Evolutionary conservation across 305 asterid genomes (phyloP).

Genomic region (Fraxinus platypoda): DNA sequence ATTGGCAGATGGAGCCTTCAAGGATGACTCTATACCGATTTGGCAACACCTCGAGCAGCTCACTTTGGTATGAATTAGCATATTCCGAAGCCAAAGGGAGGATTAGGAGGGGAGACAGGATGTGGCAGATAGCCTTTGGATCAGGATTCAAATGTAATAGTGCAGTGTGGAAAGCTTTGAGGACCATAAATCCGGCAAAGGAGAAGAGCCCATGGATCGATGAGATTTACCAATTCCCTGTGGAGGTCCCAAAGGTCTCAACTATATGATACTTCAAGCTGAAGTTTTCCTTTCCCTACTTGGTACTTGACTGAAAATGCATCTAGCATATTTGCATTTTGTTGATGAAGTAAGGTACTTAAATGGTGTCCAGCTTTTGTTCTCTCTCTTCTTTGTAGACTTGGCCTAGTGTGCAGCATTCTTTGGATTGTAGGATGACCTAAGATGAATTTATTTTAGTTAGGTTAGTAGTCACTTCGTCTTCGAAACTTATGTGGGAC

Average conservation of each 20-base stretch:
- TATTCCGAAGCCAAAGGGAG: neutral
- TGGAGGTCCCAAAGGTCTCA: slow-evolving; percentile 20
- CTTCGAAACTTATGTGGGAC: neutral
- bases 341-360: neutral
- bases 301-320: neutral
- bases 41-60: no score
- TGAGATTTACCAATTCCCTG: slow-evolving; percentile 21
- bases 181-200: slow-evolving; percentile 16
- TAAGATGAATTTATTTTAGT: neutral
- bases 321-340: neutral
- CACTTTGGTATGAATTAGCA: no score
- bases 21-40: slow-evolving; percentile 12
- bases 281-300: neutral
- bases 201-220: slow-evolving; percentile 21
- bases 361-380: neutral
- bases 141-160: slow-evolving; percentile 33
- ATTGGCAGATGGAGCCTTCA: slow-evolving; percentile 28
- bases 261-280: neutral
- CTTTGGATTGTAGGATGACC: neutral
- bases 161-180: slow-evolving; percentile 30
- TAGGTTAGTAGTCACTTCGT: neutral
- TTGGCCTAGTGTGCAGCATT: neutral
- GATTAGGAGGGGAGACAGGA: neutral
- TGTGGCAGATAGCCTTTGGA: slow-evolving; percentile 28
- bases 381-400: neutral